These are phyloP conservation scores for Leucogyrophana mollusca DNA, from an alignment of 768 basidiomycete genomes.

Conservation along the genomic window DNA sequence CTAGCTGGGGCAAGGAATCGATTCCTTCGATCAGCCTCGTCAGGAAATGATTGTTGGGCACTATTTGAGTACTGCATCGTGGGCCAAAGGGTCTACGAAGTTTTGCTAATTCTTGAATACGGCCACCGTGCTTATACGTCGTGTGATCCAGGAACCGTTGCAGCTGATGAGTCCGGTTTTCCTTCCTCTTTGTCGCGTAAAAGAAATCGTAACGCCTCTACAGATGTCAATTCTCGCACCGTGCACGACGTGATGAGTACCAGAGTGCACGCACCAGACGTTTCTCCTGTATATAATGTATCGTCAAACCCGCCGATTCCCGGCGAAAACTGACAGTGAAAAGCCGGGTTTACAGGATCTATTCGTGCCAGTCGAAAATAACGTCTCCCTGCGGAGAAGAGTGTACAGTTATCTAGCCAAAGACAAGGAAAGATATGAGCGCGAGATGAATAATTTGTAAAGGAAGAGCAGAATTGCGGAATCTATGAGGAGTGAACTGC, in stretches of 20 bases:
- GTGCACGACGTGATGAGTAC: neutral
- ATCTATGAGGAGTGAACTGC: constrained; percentile 1
- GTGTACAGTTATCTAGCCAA: no score
- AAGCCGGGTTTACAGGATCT: neutral
- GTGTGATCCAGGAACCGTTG: constrained; percentile 17
- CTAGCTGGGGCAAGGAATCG: constrained; percentile 49
- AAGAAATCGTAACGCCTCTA: neutral
- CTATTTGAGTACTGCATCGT: constrained; percentile 33
- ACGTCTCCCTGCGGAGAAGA: no score
- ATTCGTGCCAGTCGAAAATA: neutral
- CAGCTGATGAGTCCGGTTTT: neutral
- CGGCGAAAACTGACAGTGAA: neutral
- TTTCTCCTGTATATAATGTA: neutral
- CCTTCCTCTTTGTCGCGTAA: neutral
- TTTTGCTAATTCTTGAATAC: constrained; percentile 4
- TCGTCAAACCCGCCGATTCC: neutral
- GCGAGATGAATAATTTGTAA: neutral
- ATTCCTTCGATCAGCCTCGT: constrained; percentile 61
- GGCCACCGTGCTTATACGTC: constrained; percentile 11
- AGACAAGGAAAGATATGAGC: no score
- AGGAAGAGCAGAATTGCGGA: neutral
- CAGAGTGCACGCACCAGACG: constrained; percentile 1
- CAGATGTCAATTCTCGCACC: neutral
- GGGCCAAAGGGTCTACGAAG: constrained; percentile 5
- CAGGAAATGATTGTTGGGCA: constrained; percentile 32